Evolutionary conservation across 306 rosid species (phyloP).

Genomic region (Gastrolobium villosum): DNA sequence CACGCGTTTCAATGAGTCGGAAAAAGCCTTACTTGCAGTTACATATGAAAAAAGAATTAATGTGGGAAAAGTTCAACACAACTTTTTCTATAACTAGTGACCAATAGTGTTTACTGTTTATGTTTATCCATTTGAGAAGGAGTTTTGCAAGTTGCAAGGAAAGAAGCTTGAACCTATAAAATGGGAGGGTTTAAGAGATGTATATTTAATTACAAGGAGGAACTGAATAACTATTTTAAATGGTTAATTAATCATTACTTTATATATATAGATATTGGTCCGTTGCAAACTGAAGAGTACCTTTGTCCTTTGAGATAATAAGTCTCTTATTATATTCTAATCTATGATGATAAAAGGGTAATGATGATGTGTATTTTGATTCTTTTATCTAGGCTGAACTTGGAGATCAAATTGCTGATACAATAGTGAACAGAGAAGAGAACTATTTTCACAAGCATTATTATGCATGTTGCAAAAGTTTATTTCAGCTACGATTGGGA

Average conservation of each 20-base stretch:
- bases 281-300: background rate
- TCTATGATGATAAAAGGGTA: slow-evolving; percentile 10
- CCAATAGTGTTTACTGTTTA: background rate
- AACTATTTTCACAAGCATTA: slow-evolving; percentile 21
- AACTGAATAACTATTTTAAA: background rate
- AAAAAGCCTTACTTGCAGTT: slow-evolving; percentile 32
- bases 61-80: slow-evolving; percentile 33
- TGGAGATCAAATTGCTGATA: slow-evolving; percentile 34
- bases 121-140: background rate
- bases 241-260: background rate
- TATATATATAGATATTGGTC: background rate
- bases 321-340: slow-evolving; percentile 7
- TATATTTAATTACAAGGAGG: slow-evolving; percentile 7
- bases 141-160: slow-evolving; percentile 11
- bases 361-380: background rate
- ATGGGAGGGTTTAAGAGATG: background rate
- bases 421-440: background rate
- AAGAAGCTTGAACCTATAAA: slow-evolving; percentile 4
- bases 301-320: background rate
- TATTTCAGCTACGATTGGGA: slow-evolving; percentile 14
- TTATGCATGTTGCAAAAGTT: slow-evolving; percentile 25
- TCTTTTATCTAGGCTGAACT: slow-evolving; percentile 1
- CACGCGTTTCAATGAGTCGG: slow-evolving; percentile 25
- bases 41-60: slow-evolving; percentile 39
- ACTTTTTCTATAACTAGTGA: background rate